Percentiles rank a stretch among this genome's conserved stretches.
These are phyloP conservation scores for Psidium friedrichsthalianum DNA, from an alignment of 345 rosid species.

Conservation along the genomic window DNA sequence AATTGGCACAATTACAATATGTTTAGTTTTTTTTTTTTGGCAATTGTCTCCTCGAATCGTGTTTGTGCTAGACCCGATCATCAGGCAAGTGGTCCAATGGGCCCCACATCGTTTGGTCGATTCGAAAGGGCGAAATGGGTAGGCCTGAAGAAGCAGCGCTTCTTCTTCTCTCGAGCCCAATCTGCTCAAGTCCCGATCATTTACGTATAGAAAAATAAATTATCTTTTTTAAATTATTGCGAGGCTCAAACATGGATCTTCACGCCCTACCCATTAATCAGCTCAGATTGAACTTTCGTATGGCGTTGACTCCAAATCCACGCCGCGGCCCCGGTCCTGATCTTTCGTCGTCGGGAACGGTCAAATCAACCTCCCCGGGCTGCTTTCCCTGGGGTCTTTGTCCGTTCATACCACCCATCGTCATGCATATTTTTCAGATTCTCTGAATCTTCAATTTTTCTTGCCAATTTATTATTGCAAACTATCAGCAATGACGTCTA, in stretches of 20 bases:
- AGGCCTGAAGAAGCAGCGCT: too few relatives aligned
- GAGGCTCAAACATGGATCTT: neutral
- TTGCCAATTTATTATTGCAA: neutral
- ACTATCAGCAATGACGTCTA: neutral
- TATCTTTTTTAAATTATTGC: neutral
- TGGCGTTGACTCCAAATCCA: neutral
- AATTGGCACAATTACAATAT: too few relatives aligned
- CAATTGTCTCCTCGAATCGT: neutral
- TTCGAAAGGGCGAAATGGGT: neutral
- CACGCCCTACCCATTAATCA: neutral
- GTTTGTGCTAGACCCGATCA: neutral
- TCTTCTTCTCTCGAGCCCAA: too few relatives aligned
- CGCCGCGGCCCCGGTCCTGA: neutral
- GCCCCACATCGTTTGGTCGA: neutral
- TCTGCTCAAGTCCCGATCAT: too few relatives aligned
- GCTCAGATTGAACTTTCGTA: neutral
- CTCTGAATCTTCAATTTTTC: neutral
- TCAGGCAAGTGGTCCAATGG: neutral
- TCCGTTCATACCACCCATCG: neutral
- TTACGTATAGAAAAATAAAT: too few relatives aligned
- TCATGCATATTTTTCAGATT: neutral
- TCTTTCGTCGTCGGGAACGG: neutral
- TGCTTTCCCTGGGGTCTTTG: neutral
- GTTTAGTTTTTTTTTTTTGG: too few relatives aligned
- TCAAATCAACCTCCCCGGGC: neutral